Conservation (phyloP, 2,329 filamentous ascomycete genomes). For the Polychaeton citri region DNA sequence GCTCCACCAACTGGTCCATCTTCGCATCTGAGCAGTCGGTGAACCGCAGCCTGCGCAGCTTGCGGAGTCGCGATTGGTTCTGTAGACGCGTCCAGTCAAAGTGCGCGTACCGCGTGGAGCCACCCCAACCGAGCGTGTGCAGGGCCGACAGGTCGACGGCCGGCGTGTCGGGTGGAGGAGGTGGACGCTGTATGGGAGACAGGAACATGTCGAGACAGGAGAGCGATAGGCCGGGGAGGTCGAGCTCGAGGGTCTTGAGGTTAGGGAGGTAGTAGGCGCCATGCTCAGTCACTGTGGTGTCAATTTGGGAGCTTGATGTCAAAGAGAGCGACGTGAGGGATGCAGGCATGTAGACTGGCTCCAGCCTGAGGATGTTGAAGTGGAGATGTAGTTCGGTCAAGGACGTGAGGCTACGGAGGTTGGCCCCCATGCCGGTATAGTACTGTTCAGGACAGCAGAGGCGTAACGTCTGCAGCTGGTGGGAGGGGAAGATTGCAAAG, state of each 20-base stretch:
- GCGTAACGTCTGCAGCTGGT: not conserved
- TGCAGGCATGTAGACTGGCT: not conserved
- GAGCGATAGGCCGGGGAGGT: not conserved
- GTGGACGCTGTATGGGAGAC: not conserved
- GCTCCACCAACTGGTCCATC: slow-evolving; percentile 20
- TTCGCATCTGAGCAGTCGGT: slow-evolving; percentile 4
- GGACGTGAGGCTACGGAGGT: not conserved
- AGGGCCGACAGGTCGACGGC: not conserved
- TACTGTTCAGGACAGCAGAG: not conserved
- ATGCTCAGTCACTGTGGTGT: no score
- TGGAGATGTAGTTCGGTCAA: not conserved
- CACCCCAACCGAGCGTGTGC: not conserved
- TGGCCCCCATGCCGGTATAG: not conserved
- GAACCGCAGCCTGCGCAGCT: slow-evolving; percentile 1
- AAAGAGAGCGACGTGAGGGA: not conserved
- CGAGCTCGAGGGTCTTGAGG: not conserved
- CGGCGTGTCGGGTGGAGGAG: not conserved
- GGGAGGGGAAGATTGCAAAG: not conserved
- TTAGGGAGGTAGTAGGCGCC: not conserved
- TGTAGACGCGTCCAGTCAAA: not conserved
- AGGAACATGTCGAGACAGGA: not conserved
- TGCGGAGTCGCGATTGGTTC: not conserved
- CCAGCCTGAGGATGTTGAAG: not conserved
- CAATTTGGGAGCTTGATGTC: not conserved
- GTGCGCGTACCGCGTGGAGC: not conserved